phyloP scores from a whole-genome alignment of 2,329 filamentous ascomycete species.

The Waltergamsia citrina region DNA sequence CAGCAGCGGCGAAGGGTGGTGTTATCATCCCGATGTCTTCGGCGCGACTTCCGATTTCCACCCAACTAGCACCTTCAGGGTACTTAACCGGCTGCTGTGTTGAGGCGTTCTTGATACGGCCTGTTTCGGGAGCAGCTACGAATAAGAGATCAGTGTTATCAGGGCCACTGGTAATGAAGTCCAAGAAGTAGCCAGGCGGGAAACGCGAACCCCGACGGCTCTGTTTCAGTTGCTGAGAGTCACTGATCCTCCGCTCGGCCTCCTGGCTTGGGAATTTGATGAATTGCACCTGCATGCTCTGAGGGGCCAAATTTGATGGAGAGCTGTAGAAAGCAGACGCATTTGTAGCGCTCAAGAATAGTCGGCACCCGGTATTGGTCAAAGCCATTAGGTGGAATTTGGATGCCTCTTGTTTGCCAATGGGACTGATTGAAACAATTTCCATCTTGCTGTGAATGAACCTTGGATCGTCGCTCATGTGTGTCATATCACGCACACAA shows the following conservation, averaged over 20 bases:
- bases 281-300: constrained; percentile 96
- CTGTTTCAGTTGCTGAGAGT: constrained; percentile 36
- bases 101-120: constrained; percentile 60
- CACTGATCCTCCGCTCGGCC: constrained; percentile 18
- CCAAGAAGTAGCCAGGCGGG: constrained; percentile 84
- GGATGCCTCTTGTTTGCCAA: constrained; percentile 68
- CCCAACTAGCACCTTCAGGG: constrained; percentile 72
- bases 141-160: constrained; percentile 62
- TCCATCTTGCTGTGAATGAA: constrained; percentile 60
- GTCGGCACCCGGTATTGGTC: constrained; percentile 80
- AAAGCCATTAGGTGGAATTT: constrained; percentile 85
- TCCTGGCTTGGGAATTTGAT: constrained; percentile 77
- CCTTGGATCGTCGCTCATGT: constrained; percentile 69
- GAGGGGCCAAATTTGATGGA: constrained; percentile 58
- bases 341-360: constrained; percentile 86
- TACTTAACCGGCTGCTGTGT: constrained; percentile 48
- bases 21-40: constrained; percentile 75
- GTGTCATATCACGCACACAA: constrained; percentile 65
- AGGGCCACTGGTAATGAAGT: constrained; percentile 60
- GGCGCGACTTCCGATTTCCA: constrained; percentile 62
- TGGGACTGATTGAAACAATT: constrained; percentile 79
- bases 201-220: constrained; percentile 53
- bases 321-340: constrained; percentile 55
- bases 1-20: constrained; percentile 59
- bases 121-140: constrained; percentile 79